A percentile compares a stretch with the other conserved stretches of the same genome.
Conservation (phyloP, 345 rosid genomes). For the Odontarrhena argentea region DNA sequence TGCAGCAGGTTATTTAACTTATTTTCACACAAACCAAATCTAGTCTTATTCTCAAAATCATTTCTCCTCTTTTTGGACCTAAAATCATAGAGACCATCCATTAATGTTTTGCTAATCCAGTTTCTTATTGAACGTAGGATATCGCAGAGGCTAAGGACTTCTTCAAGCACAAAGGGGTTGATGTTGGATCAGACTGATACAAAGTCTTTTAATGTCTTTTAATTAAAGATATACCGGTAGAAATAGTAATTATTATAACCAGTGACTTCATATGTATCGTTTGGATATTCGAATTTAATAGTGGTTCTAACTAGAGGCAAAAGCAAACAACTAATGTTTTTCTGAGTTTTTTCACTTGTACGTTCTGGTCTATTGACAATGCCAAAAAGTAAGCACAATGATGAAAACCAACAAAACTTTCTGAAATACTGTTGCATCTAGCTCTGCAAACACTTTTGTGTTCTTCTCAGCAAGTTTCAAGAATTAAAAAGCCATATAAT, state of each 20-base stretch:
- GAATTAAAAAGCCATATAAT: slow-evolving; percentile 16
- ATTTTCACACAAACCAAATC: neutral
- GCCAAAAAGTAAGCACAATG: neutral
- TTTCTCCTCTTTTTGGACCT: neutral
- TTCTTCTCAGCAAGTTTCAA: neutral
- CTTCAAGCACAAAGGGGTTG: slow-evolving; percentile 66
- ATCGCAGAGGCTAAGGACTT: slow-evolving; percentile 76
- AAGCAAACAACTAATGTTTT: neutral
- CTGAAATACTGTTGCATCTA: neutral
- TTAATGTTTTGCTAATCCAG: neutral
- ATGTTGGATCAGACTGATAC: slow-evolving; percentile 55
- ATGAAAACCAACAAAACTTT: slow-evolving; percentile 6
- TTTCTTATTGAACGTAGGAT: slow-evolving; percentile 51
- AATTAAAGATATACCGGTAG: neutral
- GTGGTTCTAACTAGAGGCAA: slow-evolving; percentile 2
- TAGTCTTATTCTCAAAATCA: neutral
- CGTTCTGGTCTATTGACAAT: neutral
- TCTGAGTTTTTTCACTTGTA: neutral
- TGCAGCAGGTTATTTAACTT: slow-evolving; percentile 67
- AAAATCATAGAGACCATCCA: neutral
- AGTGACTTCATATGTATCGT: slow-evolving; percentile 1
- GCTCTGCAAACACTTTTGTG: slow-evolving; percentile 18
- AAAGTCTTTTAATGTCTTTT: slow-evolving; percentile 1
- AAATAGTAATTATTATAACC: slow-evolving; percentile 1
- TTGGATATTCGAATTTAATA: neutral